Conservation (phyloP, 345 rosid genomes). For the Sonneratia caseolaris region DNA sequence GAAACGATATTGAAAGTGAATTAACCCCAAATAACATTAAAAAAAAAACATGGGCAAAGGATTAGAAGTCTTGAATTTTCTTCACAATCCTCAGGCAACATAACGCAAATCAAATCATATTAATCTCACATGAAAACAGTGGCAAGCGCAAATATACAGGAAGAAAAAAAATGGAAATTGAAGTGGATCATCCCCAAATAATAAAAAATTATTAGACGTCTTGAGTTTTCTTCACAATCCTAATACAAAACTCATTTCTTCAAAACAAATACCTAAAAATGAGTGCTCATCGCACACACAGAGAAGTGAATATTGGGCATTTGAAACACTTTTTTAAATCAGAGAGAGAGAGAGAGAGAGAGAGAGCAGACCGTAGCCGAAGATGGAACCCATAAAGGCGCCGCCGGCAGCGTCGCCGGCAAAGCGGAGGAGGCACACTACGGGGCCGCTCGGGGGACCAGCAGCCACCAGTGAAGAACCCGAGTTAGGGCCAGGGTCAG, state of each 20-base stretch:
- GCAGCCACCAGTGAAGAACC: slow-evolving; percentile 28
- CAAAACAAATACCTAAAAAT: neutral
- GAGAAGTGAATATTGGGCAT: neutral
- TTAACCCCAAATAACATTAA: no score
- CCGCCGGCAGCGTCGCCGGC: slow-evolving; percentile 82
- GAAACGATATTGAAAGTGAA: no score
- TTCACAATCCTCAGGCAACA: neutral
- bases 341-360: neutral
- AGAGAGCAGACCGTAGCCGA: slow-evolving; percentile 53
- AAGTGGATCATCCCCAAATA: no score
- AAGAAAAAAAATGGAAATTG: no score
- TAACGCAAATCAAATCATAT: slow-evolving; percentile 3
- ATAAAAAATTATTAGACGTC: neutral
- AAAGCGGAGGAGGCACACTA: slow-evolving; percentile 61
- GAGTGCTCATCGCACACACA: neutral
- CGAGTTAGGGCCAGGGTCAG: slow-evolving; percentile 20
- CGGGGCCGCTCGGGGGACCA: slow-evolving; percentile 26
- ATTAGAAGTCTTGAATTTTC: neutral
- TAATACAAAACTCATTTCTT: neutral
- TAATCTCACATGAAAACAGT: neutral
- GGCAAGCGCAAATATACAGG: no score
- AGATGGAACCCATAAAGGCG: slow-evolving; percentile 77
- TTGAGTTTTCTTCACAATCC: neutral
- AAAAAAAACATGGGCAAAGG: neutral
- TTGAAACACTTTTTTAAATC: neutral